These are phyloP conservation scores for Limonium bicolor DNA, from an alignment of 148 eudicot genomes.

Conservation along the genomic window DNA sequence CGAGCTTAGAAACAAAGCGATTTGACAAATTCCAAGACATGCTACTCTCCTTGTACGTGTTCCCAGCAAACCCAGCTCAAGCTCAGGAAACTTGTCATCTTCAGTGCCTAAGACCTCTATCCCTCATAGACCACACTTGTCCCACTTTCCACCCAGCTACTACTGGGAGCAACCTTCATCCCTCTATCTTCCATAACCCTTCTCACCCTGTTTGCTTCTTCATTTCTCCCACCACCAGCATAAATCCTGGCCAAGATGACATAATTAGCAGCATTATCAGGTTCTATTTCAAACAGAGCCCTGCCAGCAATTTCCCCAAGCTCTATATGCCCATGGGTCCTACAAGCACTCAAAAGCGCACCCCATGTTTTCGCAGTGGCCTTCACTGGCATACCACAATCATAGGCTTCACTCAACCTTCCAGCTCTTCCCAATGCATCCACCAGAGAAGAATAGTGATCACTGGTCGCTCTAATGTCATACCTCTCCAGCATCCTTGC, in stretches of 20 bases:
- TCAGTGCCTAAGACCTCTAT: too few relatives aligned
- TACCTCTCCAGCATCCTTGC: constrained; percentile 20
- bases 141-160: constrained; percentile 35
- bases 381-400: constrained; percentile 29
- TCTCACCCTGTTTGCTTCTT: constrained; percentile 34
- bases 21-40: background rate
- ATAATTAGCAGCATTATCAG: constrained; percentile 46
- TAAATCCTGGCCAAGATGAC: constrained; percentile 36
- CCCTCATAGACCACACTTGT: too few relatives aligned
- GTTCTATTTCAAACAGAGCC: constrained; percentile 43
- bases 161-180: constrained; percentile 32
- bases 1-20: too few relatives aligned
- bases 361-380: constrained; percentile 58
- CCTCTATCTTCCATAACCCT: constrained; percentile 34
- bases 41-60: background rate
- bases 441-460: constrained; percentile 48
- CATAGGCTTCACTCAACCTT: constrained; percentile 29
- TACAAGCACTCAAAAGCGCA: constrained; percentile 48
- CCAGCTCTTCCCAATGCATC: constrained; percentile 52
- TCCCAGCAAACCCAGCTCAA: constrained; percentile 7
- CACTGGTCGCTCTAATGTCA: constrained; percentile 25
- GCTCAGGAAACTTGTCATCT: too few relatives aligned
- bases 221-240: constrained; percentile 33
- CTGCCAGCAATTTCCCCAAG: constrained; percentile 36
- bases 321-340: constrained; percentile 40